Evolutionary conservation across 306 rosid genomes (phyloP).

Genomic region (Prinsepia uniflora): DNA sequence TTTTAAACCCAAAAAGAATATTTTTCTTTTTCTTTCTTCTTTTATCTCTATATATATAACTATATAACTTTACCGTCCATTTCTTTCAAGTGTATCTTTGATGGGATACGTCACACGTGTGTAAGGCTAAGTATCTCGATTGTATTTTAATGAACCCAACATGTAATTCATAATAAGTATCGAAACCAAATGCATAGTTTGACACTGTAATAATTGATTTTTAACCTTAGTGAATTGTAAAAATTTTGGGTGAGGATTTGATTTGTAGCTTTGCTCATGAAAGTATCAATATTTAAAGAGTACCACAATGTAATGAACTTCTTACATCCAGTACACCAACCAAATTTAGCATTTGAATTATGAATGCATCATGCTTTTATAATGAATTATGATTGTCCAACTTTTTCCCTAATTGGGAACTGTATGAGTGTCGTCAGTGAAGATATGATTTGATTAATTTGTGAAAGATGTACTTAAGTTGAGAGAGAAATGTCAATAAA

Average conservation of each 20-base stretch:
- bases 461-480: conserved; percentile 6
- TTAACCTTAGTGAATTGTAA: not conserved
- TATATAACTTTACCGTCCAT: no score
- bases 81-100: no score
- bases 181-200: not conserved
- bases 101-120: no score
- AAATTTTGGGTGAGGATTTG: conserved; percentile 17
- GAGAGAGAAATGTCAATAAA: not conserved
- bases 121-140: no score
- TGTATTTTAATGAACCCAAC: no score
- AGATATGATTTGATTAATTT: conserved; percentile 6
- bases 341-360: conserved; percentile 1
- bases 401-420: not conserved
- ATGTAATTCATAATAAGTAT: no score
- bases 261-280: conserved; percentile 8
- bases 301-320: not conserved
- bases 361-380: not conserved
- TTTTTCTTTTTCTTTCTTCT: not conserved
- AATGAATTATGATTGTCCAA: not conserved
- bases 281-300: not conserved
- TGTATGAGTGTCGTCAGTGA: not conserved
- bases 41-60: no score
- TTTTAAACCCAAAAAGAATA: not conserved
- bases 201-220: not conserved
- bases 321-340: not conserved